Conservation (phyloP, 2,329 filamentous ascomycete genomes). For the Aspergillus flavus region DNA sequence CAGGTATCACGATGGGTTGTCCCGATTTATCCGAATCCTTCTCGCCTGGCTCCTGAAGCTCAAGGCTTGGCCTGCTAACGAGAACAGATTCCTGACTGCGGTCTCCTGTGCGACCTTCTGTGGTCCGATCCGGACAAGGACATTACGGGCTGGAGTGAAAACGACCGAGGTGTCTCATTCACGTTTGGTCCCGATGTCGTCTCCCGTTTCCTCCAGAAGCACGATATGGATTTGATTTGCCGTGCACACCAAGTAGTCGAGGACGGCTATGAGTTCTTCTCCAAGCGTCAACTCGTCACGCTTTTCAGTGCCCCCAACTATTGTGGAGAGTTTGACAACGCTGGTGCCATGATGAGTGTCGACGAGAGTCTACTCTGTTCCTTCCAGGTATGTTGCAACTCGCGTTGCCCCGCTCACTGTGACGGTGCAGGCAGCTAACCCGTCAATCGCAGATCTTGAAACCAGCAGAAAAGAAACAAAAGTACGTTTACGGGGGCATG, state of each 20-base stretch:
- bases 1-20: not conserved
- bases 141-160: conserved; percentile 98
- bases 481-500: conserved; percentile 84
- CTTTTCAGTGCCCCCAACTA: conserved; percentile 99
- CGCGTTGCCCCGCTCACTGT: not conserved
- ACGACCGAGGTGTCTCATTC: conserved; percentile 97
- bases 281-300: conserved; percentile 94
- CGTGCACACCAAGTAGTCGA: conserved; percentile 98
- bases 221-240: conserved; percentile 99
- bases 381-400: conserved; percentile 73
- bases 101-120: conserved; percentile 92
- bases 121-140: conserved; percentile 99
- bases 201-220: conserved; percentile 95
- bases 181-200: conserved; percentile 98
- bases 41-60: conserved; percentile 32
- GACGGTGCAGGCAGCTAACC: not conserved
- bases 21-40: conserved; percentile 17
- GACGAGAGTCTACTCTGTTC: conserved; percentile 98
- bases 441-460: conserved; percentile 78
- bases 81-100: conserved; percentile 90
- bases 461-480: conserved; percentile 99
- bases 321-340: conserved; percentile 99
- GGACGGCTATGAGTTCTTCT: conserved; percentile 99
- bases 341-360: conserved; percentile 99
- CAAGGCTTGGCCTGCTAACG: conserved; percentile 45